phyloP scores from a whole-genome alignment of 2,329 filamentous ascomycete genomes.

The Chaetomium strumarium region DNA sequence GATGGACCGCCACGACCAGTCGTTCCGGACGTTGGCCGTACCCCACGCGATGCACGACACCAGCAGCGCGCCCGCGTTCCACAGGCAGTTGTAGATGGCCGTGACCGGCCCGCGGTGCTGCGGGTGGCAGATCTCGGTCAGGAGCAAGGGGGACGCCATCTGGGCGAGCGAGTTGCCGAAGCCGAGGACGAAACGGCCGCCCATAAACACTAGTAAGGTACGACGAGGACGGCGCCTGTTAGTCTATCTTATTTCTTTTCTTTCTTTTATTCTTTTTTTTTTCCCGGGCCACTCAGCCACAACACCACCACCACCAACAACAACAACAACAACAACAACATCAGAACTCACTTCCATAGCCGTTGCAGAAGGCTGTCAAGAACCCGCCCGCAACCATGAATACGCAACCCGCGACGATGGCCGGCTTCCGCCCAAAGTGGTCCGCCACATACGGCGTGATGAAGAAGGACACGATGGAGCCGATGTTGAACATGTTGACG shows the following conservation, averaged over 20 bases:
- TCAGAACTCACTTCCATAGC: conserved; percentile 38
- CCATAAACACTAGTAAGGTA: conserved; percentile 46
- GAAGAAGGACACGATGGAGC: conserved; percentile 43
- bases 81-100: conserved; percentile 62
- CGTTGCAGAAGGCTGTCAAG: conserved; percentile 38
- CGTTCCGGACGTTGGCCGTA: conserved; percentile 48
- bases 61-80: conserved; percentile 46
- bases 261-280: no score
- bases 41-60: conserved; percentile 60
- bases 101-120: conserved; percentile 62
- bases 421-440: conserved; percentile 36
- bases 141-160: conserved; percentile 56
- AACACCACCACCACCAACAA: no score
- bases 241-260: background rate
- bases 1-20: conserved; percentile 65
- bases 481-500: conserved; percentile 48
- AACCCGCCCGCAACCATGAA: conserved; percentile 42
- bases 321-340: background rate
- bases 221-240: background rate
- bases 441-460: conserved; percentile 43
- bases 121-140: conserved; percentile 62
- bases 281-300: no score
- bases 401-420: conserved; percentile 39
- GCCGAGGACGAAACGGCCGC: conserved; percentile 56
- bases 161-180: conserved; percentile 63